phyloP scores from a whole-genome alignment of 257 asterid genomes.

The Solanum chilense region DNA sequence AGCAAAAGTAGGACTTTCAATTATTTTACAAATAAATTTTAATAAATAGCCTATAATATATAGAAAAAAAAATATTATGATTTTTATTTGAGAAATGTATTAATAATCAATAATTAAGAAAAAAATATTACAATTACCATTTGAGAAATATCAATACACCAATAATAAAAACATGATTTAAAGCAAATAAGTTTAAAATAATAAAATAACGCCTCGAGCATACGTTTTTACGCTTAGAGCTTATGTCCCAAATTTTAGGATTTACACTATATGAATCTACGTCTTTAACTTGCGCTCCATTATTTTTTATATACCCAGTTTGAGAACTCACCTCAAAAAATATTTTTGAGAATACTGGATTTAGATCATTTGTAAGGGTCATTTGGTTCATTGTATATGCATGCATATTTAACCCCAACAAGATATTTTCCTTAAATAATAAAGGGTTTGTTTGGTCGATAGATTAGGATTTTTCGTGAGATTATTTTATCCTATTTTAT shows the following conservation, averaged over 20 bases:
- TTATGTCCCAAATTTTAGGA: background rate
- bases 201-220: background rate
- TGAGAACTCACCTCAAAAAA: too few relatives aligned
- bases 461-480: background rate
- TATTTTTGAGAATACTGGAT: too few relatives aligned
- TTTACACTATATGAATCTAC: background rate
- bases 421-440: background rate
- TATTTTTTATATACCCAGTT: background rate
- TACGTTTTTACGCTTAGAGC: background rate
- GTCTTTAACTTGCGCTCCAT: fast-evolving
- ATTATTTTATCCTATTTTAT: background rate
- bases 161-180: too few relatives aligned
- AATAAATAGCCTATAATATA: too few relatives aligned
- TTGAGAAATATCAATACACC: background rate
- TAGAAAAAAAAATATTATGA: too few relatives aligned
- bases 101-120: background rate
- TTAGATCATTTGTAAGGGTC: background rate
- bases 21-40: too few relatives aligned
- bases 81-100: background rate
- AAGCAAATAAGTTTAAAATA: background rate
- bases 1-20: too few relatives aligned
- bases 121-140: too few relatives aligned
- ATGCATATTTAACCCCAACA: background rate
- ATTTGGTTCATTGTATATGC: background rate
- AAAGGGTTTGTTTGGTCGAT: background rate